Percentiles rank a stretch among this genome's conserved stretches.
Evolutionary conservation across 1,139 yeast genomes (phyloP).

Genomic region (Zygosaccharomyces sapae): DNA sequence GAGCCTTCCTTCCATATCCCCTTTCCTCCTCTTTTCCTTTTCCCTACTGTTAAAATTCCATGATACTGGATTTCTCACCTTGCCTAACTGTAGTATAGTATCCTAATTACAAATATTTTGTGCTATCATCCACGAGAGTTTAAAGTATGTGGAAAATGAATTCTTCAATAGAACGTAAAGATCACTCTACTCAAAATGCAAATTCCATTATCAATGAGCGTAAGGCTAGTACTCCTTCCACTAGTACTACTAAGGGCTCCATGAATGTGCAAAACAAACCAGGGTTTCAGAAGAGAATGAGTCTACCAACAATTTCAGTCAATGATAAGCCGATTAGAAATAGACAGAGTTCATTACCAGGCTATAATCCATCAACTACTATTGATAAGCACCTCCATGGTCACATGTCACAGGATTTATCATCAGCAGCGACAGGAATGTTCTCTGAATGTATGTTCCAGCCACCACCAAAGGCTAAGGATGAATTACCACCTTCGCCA

Average conservation of each 20-base stretch:
- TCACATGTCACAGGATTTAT: conserved; percentile 10
- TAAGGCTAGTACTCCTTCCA: not conserved
- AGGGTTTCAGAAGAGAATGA: conserved; percentile 3
- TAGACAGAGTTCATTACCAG: not conserved
- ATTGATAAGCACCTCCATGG: conserved; percentile 8
- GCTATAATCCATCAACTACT: not conserved
- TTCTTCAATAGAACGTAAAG: conserved; percentile 11
- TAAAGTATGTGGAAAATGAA: conserved; percentile 4
- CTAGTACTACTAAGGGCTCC: not conserved
- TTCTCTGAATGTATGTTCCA: conserved; percentile 23
- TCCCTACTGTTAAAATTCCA: not conserved
- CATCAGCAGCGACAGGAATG: conserved; percentile 18
- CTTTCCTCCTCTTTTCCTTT: not conserved
- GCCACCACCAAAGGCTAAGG: conserved; percentile 9
- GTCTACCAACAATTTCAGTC: conserved; percentile 14
- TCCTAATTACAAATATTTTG: no score
- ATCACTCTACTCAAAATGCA: conserved; percentile 10
- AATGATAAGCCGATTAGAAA: conserved; percentile 11
- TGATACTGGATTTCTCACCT: not conserved
- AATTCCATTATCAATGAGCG: conserved; percentile 8
- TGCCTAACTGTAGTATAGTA: not conserved
- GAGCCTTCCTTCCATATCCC: not conserved
- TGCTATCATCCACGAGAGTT: not conserved
- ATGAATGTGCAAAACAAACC: not conserved
- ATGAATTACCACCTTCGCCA: conserved; percentile 8